These are phyloP conservation scores for Actinidia arguta DNA, from an alignment of 179 eudicot species.

Conservation along the genomic window DNA sequence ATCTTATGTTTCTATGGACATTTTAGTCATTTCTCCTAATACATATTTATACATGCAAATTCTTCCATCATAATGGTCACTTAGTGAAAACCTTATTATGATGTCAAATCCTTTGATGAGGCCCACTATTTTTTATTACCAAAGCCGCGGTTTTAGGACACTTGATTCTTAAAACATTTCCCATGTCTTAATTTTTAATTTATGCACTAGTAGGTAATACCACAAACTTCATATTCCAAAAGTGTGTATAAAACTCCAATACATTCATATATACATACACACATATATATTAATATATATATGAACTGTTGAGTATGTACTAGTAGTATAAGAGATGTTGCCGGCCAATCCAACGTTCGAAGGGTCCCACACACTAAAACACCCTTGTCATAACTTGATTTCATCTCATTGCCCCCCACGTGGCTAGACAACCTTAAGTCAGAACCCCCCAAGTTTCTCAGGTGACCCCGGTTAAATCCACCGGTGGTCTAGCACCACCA, in stretches of 20 bases:
- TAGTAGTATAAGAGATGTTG: no score
- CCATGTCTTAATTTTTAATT: neutral
- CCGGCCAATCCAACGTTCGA: conserved; percentile 42
- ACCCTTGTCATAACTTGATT: conserved; percentile 11
- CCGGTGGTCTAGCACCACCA: neutral
- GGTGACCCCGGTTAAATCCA: neutral
- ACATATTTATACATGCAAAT: no score
- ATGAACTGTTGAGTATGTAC: no score
- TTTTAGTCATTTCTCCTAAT: no score
- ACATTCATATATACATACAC: no score
- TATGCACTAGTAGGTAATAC: neutral
- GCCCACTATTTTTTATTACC: conserved; percentile 3
- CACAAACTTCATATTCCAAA: neutral
- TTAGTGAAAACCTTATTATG: neutral
- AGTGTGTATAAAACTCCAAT: neutral
- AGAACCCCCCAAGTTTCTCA: neutral
- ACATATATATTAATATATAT: no score
- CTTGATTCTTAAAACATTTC: neutral
- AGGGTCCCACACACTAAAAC: conserved; percentile 23
- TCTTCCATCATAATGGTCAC: no score
- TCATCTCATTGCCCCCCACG: conserved; percentile 22
- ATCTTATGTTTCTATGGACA: no score
- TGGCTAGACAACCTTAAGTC: conserved; percentile 8
- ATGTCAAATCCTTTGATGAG: neutral
- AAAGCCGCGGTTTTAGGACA: neutral